Conservation (phyloP, 2,329 filamentous ascomycete species). For the Escovopsis weberi region DNA sequence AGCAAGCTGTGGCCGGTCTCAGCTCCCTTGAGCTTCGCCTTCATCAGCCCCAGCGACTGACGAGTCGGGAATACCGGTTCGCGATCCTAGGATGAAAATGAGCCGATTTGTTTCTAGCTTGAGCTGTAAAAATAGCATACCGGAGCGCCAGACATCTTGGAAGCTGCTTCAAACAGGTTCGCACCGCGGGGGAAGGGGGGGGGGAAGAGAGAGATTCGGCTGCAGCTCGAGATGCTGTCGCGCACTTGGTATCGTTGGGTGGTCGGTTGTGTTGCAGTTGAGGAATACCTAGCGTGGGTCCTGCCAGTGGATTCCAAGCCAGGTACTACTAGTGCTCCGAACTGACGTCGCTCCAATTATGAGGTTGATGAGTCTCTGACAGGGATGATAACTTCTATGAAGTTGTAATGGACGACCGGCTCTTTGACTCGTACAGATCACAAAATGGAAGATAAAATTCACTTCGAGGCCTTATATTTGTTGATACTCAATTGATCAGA, state of each 20-base stretch:
- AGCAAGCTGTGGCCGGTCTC: conserved; percentile 85
- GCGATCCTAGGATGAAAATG: conserved; percentile 49
- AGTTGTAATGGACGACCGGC: too few relatives aligned
- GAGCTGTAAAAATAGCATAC: conserved; percentile 7
- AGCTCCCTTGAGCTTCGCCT: conserved; percentile 89
- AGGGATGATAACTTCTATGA: too few relatives aligned
- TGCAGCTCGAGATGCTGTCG: background rate
- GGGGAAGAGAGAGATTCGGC: background rate
- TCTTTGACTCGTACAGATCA: too few relatives aligned
- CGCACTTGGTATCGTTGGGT: background rate
- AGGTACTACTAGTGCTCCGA: too few relatives aligned
- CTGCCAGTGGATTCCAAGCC: too few relatives aligned
- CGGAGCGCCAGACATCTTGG: conserved; percentile 18
- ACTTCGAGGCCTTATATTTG: too few relatives aligned
- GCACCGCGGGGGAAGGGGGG: background rate
- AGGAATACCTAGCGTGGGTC: too few relatives aligned
- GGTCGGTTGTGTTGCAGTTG: background rate
- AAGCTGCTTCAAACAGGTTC: background rate
- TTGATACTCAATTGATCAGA: too few relatives aligned
- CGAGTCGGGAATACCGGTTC: conserved; percentile 96
- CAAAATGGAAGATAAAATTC: too few relatives aligned
- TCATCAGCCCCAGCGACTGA: conserved; percentile 94
- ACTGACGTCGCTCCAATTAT: too few relatives aligned
- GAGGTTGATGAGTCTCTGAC: too few relatives aligned
- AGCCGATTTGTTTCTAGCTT: conserved; percentile 3